phyloP scores from a whole-genome alignment of 495 filamentous ascomycete species.

The Lophiostoma macrostomum region DNA sequence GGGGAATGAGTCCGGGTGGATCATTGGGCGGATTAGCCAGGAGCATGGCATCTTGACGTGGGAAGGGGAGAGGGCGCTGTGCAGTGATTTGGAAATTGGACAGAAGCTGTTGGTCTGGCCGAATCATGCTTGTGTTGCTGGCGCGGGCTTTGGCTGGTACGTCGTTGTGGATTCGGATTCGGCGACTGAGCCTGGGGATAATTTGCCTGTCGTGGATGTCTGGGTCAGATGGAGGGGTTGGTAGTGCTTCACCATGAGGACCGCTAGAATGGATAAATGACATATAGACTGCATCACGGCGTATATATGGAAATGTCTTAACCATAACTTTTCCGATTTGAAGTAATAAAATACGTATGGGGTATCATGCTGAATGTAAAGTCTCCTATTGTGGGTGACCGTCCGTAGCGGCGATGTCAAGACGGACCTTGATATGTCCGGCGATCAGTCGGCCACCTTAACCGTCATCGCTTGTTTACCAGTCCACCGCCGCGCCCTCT shows the following conservation, averaged over 20 bases:
- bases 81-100: slow-evolving; percentile 58
- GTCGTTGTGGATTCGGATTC: slow-evolving; percentile 64
- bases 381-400: too few species aligned
- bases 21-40: slow-evolving; percentile 42
- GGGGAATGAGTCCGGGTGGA: slow-evolving; percentile 40
- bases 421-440: too few species aligned
- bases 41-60: slow-evolving; percentile 45
- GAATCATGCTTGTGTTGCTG: slow-evolving; percentile 81
- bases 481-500: background rate
- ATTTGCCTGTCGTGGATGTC: slow-evolving; percentile 43
- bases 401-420: too few species aligned
- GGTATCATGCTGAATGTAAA: too few species aligned
- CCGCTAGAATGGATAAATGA: too few species aligned
- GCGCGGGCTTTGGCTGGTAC: slow-evolving; percentile 70
- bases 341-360: too few species aligned
- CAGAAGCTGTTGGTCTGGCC: slow-evolving; percentile 71
- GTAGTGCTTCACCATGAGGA: slow-evolving; percentile 31
- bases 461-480: slow-evolving; percentile 8
- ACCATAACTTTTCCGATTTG: too few species aligned
- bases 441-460: too few species aligned
- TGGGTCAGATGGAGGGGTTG: slow-evolving; percentile 46
- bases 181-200: slow-evolving; percentile 44
- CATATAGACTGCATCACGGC: too few species aligned
- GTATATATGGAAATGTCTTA: too few species aligned
- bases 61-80: slow-evolving; percentile 46